phyloP scores from a whole-genome alignment of 768 basidiomycete species.

The Cyathus striatus region DNA sequence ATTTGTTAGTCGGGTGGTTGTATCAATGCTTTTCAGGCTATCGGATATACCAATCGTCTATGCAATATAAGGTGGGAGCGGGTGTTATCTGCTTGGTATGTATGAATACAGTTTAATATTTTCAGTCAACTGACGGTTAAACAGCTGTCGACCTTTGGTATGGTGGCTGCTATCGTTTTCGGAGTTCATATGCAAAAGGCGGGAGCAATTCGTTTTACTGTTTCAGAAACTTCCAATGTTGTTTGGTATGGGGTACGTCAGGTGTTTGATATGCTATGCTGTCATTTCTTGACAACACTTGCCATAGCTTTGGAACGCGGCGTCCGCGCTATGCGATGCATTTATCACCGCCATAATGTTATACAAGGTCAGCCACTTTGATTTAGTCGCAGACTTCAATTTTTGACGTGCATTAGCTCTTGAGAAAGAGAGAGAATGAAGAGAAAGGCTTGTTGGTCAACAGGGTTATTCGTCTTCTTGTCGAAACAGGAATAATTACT shows the following conservation, averaged over 20 bases:
- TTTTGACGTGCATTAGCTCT: slow-evolving; percentile 5
- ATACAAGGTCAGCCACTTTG: not conserved
- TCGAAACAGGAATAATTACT: slow-evolving; percentile 6
- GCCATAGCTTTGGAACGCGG: not conserved
- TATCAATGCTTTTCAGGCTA: not conserved
- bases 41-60: not conserved
- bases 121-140: not conserved
- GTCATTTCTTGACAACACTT: not conserved
- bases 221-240: not conserved
- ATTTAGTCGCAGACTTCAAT: too few species aligned
- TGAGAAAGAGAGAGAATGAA: not conserved
- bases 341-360: not conserved
- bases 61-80: not conserved
- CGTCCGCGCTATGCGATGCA: not conserved
- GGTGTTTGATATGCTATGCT: not conserved
- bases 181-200: not conserved
- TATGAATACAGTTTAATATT: not conserved
- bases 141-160: not conserved
- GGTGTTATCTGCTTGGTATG: not conserved
- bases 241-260: not conserved
- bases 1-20: not conserved
- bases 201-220: not conserved
- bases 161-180: not conserved
- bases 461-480: slow-evolving; percentile 3
- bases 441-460: not conserved